A percentile compares a stretch with the other conserved stretches of the same genome.
Conservation (phyloP, 140 eudicot species). For the Oenanthe javanica region DNA sequence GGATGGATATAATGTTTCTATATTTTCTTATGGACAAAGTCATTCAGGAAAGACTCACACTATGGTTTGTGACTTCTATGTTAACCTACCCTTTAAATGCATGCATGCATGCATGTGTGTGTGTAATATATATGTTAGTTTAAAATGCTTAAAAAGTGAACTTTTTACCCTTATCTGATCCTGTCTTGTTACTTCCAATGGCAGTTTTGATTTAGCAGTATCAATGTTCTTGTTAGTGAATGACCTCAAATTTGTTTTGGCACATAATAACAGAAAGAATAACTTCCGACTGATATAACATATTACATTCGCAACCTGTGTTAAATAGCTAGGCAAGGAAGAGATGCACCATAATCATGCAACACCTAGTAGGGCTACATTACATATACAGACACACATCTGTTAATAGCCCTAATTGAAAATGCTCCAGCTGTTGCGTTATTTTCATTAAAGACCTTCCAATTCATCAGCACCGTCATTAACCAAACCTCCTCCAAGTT, state of each 20-base stretch:
- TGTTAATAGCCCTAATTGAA: not conserved
- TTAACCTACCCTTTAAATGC: constrained; percentile 4
- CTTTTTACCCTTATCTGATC: not conserved
- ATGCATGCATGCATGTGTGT: not conserved
- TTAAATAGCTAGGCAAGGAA: not conserved
- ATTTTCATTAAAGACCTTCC: not conserved
- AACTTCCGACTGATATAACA: not conserved
- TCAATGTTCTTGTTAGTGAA: not conserved
- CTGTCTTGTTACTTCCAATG: not conserved
- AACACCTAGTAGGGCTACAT: not conserved
- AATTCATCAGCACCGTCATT: not conserved
- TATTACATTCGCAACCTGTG: not conserved
- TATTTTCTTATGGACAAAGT: constrained; percentile 91
- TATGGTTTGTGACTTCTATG: constrained; percentile 50
- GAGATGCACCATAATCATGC: not conserved
- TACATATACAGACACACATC: not conserved
- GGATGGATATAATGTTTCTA: constrained; percentile 90
- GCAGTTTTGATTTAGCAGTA: not conserved
- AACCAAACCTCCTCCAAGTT: not conserved
- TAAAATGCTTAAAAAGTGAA: not conserved
- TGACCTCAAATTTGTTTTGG: not conserved
- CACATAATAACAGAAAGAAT: not conserved
- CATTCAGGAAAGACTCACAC: constrained; percentile 89
- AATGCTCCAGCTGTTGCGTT: not conserved
- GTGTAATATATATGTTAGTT: not conserved